phyloP scores from a whole-genome alignment of 768 basidiomycete genomes.

The Erythrobasidium yunnanense region DNA sequence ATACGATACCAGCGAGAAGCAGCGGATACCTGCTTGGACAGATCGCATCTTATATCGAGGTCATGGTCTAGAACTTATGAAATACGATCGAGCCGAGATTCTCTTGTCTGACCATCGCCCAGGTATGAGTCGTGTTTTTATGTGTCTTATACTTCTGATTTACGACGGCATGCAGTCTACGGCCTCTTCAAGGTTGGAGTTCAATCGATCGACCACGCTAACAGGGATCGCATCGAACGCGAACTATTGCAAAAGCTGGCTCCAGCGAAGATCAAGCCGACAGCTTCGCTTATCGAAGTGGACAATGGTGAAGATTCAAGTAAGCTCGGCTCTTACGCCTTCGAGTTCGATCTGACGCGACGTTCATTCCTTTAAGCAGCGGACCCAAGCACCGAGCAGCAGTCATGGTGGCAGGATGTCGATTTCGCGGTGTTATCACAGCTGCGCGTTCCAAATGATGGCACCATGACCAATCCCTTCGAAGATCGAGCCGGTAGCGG shows the following conservation, averaged over 20 bases:
- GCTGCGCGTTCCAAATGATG: background rate
- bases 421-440: background rate
- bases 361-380: slow-evolving; percentile 1
- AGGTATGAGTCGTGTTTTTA: slow-evolving; percentile 46
- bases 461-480: slow-evolving; percentile 4
- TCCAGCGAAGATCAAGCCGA: slow-evolving; percentile 29
- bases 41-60: slow-evolving; percentile 90
- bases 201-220: slow-evolving; percentile 64
- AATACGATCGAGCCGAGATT: slow-evolving; percentile 75
- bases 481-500: no score
- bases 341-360: background rate
- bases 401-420: slow-evolving; percentile 8
- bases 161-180: slow-evolving; percentile 52
- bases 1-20: slow-evolving; percentile 93
- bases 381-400: slow-evolving; percentile 4
- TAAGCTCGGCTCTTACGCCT: background rate
- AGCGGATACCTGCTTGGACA: slow-evolving; percentile 97
- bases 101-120: slow-evolving; percentile 92
- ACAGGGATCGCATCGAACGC: slow-evolving; percentile 48
- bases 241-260: slow-evolving; percentile 40
- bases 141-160: background rate
- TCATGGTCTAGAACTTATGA: slow-evolving; percentile 55
- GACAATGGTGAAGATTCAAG: background rate
- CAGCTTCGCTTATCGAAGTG: background rate
- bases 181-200: slow-evolving; percentile 69